Percentiles rank a stretch among this genome's conserved stretches.
Conservation (phyloP, 768 basidiomycete genomes). For the Amanita jacksonii region DNA sequence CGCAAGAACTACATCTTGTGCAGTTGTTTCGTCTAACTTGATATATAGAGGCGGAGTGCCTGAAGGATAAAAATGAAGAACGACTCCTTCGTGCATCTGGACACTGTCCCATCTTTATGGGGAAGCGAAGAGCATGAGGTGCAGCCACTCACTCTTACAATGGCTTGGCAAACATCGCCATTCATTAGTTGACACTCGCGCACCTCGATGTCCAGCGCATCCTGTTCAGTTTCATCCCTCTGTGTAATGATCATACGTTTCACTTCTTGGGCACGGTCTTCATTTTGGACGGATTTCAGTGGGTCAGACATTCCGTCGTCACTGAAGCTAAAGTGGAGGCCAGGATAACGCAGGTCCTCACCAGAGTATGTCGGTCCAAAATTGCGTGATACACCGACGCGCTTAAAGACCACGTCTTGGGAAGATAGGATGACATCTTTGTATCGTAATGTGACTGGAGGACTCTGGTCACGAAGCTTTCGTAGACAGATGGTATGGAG, state of each 20-base stretch:
- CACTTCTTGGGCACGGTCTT: constrained; percentile 68
- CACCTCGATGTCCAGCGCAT: constrained; percentile 64
- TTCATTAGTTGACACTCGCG: constrained; percentile 55
- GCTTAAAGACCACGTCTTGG: constrained; percentile 46
- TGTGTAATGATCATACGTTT: constrained; percentile 67
- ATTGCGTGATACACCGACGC: constrained; percentile 55
- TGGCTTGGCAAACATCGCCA: constrained; percentile 58
- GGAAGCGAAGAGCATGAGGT: not conserved
- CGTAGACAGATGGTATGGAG: constrained; percentile 71
- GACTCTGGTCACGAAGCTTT: constrained; percentile 55
- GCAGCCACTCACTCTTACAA: constrained; percentile 46
- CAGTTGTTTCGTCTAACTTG: constrained; percentile 64
- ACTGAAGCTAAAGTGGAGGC: constrained; percentile 77
- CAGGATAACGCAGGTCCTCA: constrained; percentile 73
- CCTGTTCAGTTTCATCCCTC: constrained; percentile 49
- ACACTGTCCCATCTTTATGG: constrained; percentile 5
- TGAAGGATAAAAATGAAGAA: constrained; percentile 56
- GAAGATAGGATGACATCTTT: constrained; percentile 57
- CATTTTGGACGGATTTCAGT: constrained; percentile 39
- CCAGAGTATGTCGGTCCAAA: constrained; percentile 80
- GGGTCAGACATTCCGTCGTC: constrained; percentile 57
- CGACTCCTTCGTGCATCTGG: constrained; percentile 71
- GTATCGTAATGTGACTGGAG: constrained; percentile 60
- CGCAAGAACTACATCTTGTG: constrained; percentile 72
- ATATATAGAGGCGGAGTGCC: constrained; percentile 44